phyloP scores from a whole-genome alignment of 2,329 filamentous ascomycete species.

The Reticulascus tulasneorum region DNA sequence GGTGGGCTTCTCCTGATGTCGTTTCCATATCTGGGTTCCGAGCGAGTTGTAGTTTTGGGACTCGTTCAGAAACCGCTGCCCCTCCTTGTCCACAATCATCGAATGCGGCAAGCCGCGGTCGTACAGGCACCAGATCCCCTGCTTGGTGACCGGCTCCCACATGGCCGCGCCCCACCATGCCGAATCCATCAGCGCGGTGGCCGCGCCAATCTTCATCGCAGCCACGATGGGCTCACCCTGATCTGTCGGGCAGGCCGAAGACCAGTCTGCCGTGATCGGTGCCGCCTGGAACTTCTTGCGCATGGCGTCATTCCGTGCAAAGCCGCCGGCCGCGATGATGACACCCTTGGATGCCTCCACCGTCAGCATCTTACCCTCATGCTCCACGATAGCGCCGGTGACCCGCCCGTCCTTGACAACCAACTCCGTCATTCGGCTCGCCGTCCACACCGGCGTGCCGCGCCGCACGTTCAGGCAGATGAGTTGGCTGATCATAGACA shows the following conservation, averaged over 20 bases:
- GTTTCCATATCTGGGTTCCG: constrained; percentile 19
- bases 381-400: constrained; percentile 20
- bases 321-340: constrained; percentile 30
- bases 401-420: constrained; percentile 15
- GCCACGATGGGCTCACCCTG: constrained; percentile 21
- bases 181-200: constrained; percentile 26
- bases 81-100: constrained; percentile 29
- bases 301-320: constrained; percentile 25
- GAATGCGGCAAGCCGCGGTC: constrained; percentile 27
- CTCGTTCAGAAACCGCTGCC: constrained; percentile 30
- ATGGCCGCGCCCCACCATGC: constrained; percentile 31
- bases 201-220: constrained; percentile 14
- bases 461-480: constrained; percentile 14
- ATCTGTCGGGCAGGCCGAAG: constrained; percentile 20
- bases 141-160: constrained; percentile 18
- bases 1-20: constrained; percentile 14
- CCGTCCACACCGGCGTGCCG: constrained; percentile 10
- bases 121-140: constrained; percentile 18
- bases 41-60: constrained; percentile 24
- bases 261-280: constrained; percentile 21
- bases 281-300: constrained; percentile 19
- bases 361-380: constrained; percentile 16
- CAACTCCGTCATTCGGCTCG: constrained; percentile 15
- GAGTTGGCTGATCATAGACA: constrained; percentile 18
- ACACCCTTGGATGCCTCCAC: constrained; percentile 24